Base-by-base conservation (phyloP, 176 grass and related monocot species). In the Oryza glaberrima region DNA sequence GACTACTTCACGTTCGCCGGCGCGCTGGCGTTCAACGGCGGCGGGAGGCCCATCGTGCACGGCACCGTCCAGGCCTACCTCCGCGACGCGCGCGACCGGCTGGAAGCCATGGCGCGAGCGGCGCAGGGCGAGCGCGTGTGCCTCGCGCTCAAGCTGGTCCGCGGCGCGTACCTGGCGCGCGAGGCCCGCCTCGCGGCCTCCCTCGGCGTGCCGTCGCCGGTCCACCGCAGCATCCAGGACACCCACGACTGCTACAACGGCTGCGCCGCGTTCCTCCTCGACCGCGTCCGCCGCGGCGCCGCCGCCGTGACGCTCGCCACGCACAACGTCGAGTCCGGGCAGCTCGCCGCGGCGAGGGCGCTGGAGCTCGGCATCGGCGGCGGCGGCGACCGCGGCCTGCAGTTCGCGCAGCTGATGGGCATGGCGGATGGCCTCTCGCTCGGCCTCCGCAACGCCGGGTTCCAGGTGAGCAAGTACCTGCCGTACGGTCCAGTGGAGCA, bases 381-480 rank as follows among this genome's bases (percentile, higher is more conserved):
- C 1, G 94, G 82, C 82, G 86, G 80, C 1, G 88, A 92, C 83
- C 77, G 79, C 7, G 92, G 86, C 38, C 86, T 99, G 77, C 91
- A 96, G 83, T 99, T 99, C 86, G 94, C 94, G 19, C 97, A 99
- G 87, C 82, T 99, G 56, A 96, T 94, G 93, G 97, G 97, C 67
- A 99, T 99, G 97, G 97, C 97, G 20, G 91, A 99, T 69, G 94
- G 94, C 64, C 90, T 96, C 0, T 96, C 97, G 36, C 73, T 94
- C 10, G 64, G 86, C 12, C 97, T 99, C 23, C 93, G 84, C 46
- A 96, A 96, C 82, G 94, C 94, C 11, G 93, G 93, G 4, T 99
- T 96, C 75, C 88, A 92, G 64, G 97, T 99, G 8, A 92, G 90
- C 86, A 96, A 99, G 72, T 99, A 99, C 78, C 82, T 99, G 71